A percentile compares a stretch with the other conserved stretches of the same genome.
phyloP scores from a whole-genome alignment of 331 rosid genomes.

The Prunus yedoensis region DNA sequence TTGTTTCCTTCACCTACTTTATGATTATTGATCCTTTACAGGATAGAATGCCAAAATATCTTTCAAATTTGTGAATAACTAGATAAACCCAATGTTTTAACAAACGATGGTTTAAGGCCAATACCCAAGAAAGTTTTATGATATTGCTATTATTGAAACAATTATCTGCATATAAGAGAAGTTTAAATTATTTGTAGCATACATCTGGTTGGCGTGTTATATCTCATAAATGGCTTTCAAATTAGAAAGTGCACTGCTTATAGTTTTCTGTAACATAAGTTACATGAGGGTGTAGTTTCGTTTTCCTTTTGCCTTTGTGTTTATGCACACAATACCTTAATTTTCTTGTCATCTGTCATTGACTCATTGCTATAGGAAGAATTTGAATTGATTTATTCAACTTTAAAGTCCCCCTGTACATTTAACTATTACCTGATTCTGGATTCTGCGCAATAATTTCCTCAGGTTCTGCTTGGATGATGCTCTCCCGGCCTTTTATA shows the following conservation, averaged over 20 bases:
- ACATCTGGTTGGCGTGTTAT: background rate
- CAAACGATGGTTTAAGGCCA: background rate
- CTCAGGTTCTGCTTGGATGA: constrained; percentile 98
- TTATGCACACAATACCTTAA: background rate
- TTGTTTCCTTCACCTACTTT: background rate
- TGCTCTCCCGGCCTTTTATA: constrained; percentile 85
- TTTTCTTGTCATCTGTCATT: background rate
- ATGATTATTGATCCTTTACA: background rate
- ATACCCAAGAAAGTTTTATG: background rate
- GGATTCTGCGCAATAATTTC: constrained; percentile 30
- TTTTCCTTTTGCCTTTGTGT: too few species aligned
- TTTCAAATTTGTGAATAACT: too few species aligned
- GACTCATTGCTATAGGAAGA: background rate
- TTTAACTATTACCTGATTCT: background rate
- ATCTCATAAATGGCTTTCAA: background rate
- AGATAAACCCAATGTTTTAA: too few species aligned
- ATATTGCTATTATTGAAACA: too few species aligned
- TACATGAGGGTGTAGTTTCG: background rate
- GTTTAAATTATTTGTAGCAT: background rate
- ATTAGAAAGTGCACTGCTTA: background rate
- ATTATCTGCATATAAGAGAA: background rate
- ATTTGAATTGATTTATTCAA: background rate
- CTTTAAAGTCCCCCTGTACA: background rate
- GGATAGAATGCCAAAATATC: too few species aligned
- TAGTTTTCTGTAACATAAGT: background rate